Evolutionary conservation across 2,329 filamentous ascomycete species (phyloP), one percentile per base, ranked within the genome.

Genomic region (Trichoderma lentiforme): DNA sequence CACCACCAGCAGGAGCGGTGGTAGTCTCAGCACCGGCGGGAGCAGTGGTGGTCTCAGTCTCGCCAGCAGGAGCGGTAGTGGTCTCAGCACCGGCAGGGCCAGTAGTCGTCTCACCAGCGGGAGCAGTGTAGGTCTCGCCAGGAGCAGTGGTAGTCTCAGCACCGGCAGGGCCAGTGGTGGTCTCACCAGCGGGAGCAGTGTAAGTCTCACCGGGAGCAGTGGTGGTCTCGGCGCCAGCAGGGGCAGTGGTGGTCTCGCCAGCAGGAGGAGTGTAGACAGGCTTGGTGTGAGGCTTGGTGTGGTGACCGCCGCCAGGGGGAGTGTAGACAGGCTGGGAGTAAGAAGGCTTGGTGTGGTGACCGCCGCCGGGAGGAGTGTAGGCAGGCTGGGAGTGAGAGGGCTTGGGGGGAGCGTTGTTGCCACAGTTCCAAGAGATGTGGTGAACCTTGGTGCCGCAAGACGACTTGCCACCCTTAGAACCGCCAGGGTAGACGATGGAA

Each of bases 381-480:
- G 47, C 39, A 18, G 66, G 66, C 66, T 34, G 57, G 6, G 34
- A 53, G 26, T 34, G 57, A 18, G 34, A 53, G 26, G 62, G 36
- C 24, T 58, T 51, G 39, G 72, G 70, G 39, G 71, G 51, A 34
- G 61, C 56, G 18, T 73, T 64, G 53, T 15, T 60, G 34, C 66
- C 71, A 43, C 72, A 70, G 73, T 73, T 71, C 72, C 76, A 74
- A 71, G 76, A 87, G 77, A 97, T 89, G 79, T 86, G 87, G 83
- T 93, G 91, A 77, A 96, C 88, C 77, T 90, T 90, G 77, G 97
- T 87, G 76, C 87, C 86, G 85, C 93, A 96, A 77, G 82, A 83
- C 63, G 86, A 82, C 80, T 32, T 21, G 73, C 80, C 78, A 87
- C 86, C 74, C 86, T 60, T 60, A 1, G 88, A 83, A 79, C 91